Conservation (phyloP, 441 rosid genomes). For the Pelargonium myrrhifolium region DNA sequence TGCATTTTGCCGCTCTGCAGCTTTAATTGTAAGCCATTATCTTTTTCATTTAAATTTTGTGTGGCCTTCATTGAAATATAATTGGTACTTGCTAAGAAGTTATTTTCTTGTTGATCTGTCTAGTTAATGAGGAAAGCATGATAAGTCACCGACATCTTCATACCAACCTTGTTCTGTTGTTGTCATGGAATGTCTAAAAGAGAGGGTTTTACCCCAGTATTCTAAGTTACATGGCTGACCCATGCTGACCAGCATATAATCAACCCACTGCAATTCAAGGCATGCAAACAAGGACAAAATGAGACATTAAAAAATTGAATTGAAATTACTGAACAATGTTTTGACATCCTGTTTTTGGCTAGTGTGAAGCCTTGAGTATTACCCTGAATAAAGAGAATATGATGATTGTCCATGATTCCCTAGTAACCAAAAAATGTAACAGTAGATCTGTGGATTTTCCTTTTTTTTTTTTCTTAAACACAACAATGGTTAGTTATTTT, state of each 20-base stretch:
- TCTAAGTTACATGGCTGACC: background rate
- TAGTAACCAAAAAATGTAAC: background rate
- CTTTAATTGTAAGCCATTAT: constrained; percentile 46
- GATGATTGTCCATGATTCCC: background rate
- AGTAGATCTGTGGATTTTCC: background rate
- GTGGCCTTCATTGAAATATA: too few species aligned
- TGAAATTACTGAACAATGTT: background rate
- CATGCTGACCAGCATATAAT: background rate
- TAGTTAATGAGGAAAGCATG: background rate
- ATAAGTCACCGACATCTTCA: background rate
- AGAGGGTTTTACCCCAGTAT: background rate
- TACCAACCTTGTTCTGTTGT: background rate
- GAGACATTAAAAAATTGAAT: background rate
- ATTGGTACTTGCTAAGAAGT: background rate
- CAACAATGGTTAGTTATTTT: background rate
- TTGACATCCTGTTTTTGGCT: too few species aligned
- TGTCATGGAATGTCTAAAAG: background rate
- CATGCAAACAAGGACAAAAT: background rate
- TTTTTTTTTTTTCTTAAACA: background rate
- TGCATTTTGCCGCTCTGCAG: constrained; percentile 72
- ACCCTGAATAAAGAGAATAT: background rate
- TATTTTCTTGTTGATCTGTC: background rate
- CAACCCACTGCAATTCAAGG: background rate
- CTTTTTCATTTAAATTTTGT: too few species aligned
- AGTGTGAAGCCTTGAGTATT: background rate